These are phyloP conservation scores for Saccharomycopsis sp. DNA, from an alignment of 805 yeast species.

Conservation along the genomic window DNA sequence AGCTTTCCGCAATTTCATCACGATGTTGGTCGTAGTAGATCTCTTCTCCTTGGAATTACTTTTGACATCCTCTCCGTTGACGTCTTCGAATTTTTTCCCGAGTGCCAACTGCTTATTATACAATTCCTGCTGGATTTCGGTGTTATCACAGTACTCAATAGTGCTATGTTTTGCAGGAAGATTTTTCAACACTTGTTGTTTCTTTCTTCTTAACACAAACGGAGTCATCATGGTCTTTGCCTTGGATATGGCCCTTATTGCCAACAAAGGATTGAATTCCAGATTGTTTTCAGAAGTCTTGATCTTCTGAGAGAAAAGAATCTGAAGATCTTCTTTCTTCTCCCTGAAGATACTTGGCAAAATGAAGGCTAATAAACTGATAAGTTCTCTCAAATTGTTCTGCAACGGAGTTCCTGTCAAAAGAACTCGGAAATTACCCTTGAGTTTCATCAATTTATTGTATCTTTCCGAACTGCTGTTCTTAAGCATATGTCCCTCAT, in stretches of 20 bases:
- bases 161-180: conserved; percentile 70
- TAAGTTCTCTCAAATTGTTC: conserved; percentile 83
- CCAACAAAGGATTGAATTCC: conserved; percentile 69
- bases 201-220: conserved; percentile 85
- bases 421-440: conserved; percentile 76
- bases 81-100: conserved; percentile 32
- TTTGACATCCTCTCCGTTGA: conserved; percentile 25
- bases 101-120: conserved; percentile 53
- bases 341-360: conserved; percentile 77
- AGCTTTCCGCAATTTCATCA: conserved; percentile 89
- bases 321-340: conserved; percentile 73
- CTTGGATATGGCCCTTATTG: conserved; percentile 84
- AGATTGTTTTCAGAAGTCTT: conserved; percentile 50
- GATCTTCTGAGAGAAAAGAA: conserved; percentile 82
- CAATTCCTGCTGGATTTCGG: conserved; percentile 44
- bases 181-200: conserved; percentile 85
- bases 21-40: conserved; percentile 53
- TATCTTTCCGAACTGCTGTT: conserved; percentile 86
- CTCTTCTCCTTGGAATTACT: conserved; percentile 13
- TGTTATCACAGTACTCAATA: conserved; percentile 60
- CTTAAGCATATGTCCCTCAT: conserved; percentile 96
- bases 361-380: conserved; percentile 85
- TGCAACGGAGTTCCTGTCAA: conserved; percentile 97
- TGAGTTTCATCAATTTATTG: conserved; percentile 73
- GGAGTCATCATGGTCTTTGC: conserved; percentile 99